A percentile compares a stretch with the other conserved stretches of the same genome.
Evolutionary conservation across 2,329 filamentous ascomycete species (phyloP).

Genomic region (Sporothrix pallida): DNA sequence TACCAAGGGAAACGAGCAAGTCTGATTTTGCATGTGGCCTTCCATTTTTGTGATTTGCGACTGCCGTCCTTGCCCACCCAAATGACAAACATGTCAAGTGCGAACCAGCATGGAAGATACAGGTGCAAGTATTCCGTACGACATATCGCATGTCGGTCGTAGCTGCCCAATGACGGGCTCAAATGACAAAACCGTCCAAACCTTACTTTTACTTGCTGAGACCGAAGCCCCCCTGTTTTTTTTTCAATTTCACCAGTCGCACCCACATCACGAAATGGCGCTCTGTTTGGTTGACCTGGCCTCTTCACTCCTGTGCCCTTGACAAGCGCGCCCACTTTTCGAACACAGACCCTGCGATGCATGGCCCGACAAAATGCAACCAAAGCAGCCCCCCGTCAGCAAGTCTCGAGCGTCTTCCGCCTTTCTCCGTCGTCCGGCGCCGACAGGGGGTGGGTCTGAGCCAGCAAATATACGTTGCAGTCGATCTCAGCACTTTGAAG

Average conservation of each 20-base stretch:
- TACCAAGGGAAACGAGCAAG: not conserved
- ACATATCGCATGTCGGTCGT: not conserved
- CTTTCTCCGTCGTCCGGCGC: conserved; percentile 21
- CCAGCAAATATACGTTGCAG: conserved; percentile 19
- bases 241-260: not conserved
- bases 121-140: too few species aligned
- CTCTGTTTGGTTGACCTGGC: not conserved
- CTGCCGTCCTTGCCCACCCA: not conserved
- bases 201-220: not conserved
- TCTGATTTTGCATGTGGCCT: not conserved
- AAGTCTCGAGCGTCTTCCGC: not conserved
- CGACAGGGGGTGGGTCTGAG: conserved; percentile 1
- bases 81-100: not conserved
- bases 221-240: not conserved
- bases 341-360: conserved; percentile 24
- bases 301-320: not conserved
- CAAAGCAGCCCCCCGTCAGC: conserved; percentile 23
- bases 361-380: conserved; percentile 21
- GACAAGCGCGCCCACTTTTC: conserved; percentile 8
- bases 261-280: conserved; percentile 1
- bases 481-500: conserved; percentile 19
- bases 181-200: not conserved
- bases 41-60: not conserved
- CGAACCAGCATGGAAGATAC: not conserved
- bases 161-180: conserved; percentile 12